A percentile compares a stretch with the other conserved stretches of the same genome.
phyloP scores from a whole-genome alignment of 2,329 filamentous ascomycete genomes.

The Fusarium staphyleae region DNA sequence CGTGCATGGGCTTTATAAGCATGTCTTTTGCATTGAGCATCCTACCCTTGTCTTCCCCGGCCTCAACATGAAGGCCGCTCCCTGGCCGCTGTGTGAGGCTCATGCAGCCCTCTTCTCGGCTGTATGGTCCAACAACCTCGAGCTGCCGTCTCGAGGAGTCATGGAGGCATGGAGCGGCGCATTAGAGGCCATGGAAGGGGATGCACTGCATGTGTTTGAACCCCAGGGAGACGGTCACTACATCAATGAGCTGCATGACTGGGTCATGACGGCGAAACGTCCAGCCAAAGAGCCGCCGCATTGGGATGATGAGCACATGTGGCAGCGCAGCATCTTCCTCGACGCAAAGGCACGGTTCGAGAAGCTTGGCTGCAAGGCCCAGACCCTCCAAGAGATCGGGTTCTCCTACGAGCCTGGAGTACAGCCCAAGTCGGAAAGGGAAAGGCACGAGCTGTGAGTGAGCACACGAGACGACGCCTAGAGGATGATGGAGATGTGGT shows the following conservation, averaged over 20 bases:
- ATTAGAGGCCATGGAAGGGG: slow-evolving; percentile 62
- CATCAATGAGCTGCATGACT: slow-evolving; percentile 72
- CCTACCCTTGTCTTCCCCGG: slow-evolving; percentile 81
- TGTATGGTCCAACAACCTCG: slow-evolving; percentile 75
- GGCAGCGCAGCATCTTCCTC: slow-evolving; percentile 73
- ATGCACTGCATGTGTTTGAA: slow-evolving; percentile 43
- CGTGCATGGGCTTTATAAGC: slow-evolving; percentile 76
- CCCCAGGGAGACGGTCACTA: slow-evolving; percentile 66
- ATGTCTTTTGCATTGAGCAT: slow-evolving; percentile 77
- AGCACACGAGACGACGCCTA: not conserved
- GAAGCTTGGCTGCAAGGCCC: slow-evolving; percentile 68
- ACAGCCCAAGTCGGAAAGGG: slow-evolving; percentile 4
- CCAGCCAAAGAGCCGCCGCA: slow-evolving; percentile 71
- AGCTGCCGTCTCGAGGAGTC: slow-evolving; percentile 65
- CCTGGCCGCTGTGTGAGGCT: slow-evolving; percentile 80
- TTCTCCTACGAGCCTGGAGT: slow-evolving; percentile 59
- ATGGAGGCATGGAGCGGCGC: slow-evolving; percentile 75
- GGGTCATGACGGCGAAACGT: slow-evolving; percentile 59
- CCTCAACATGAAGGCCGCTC: slow-evolving; percentile 84
- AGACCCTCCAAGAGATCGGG: slow-evolving; percentile 74
- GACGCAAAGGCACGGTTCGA: slow-evolving; percentile 77
- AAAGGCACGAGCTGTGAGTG: slow-evolving; percentile 6
- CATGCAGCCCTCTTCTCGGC: slow-evolving; percentile 80
- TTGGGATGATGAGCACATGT: slow-evolving; percentile 76
- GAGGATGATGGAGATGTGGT: not conserved